Percentiles rank a stretch among this genome's conserved stretches.
Evolutionary conservation across 257 asterid species (phyloP).

Genomic region (Ilex asprella): DNA sequence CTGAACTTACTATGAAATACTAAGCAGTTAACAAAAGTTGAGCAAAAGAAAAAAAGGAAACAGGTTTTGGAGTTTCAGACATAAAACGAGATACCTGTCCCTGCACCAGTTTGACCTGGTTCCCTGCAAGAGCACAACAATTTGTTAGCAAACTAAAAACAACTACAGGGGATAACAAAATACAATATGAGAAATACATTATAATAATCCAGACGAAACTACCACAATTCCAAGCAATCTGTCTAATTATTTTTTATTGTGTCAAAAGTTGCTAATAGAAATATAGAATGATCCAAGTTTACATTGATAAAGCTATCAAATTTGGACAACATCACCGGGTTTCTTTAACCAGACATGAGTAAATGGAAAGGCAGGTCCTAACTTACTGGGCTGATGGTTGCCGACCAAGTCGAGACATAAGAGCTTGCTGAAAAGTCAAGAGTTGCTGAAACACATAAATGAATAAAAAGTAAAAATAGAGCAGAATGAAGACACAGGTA

Average conservation of each 20-base stretch:
- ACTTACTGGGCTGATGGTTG: slow-evolving; percentile 42
- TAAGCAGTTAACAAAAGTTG: background rate
- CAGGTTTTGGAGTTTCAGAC: background rate
- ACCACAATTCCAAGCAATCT: too few relatives aligned
- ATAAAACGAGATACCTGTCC: slow-evolving; percentile 10
- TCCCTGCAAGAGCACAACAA: slow-evolving; percentile 21
- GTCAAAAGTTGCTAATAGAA: too few relatives aligned
- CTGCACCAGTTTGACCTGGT: slow-evolving; percentile 31
- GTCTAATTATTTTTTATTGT: too few relatives aligned
- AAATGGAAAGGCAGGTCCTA: background rate
- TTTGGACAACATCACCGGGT: background rate
- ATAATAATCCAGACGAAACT: too few relatives aligned
- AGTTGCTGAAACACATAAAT: slow-evolving; percentile 31
- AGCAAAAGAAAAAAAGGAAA: too few relatives aligned
- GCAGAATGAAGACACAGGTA: background rate
- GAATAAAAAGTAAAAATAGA: background rate
- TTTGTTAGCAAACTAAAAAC: background rate
- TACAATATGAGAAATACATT: too few relatives aligned
- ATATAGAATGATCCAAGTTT: too few relatives aligned
- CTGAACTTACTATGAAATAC: background rate
- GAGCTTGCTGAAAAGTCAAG: slow-evolving; percentile 35
- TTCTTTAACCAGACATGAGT: background rate
- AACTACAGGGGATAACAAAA: too few relatives aligned
- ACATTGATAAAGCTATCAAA: too few relatives aligned
- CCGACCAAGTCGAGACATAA: slow-evolving; percentile 39